Base-by-base conservation (phyloP, 1,284 basidiomycete genomes). In the Rhizopogon parksii region DNA sequence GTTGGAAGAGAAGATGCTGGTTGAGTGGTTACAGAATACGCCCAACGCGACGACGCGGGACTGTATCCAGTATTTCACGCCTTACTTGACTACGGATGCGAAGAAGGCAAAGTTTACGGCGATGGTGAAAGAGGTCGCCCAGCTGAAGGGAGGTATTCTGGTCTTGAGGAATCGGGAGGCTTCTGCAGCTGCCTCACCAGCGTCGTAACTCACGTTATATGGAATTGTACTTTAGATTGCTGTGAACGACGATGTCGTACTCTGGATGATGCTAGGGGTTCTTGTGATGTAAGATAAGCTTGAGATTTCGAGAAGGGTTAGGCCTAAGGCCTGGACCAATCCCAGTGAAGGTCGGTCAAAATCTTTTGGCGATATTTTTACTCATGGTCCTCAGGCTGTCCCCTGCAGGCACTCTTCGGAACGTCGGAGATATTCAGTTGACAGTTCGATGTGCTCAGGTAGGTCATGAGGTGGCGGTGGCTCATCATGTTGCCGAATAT, bases 11-110 rank as follows among this genome's bases (percentile, higher is more conserved):
- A 68, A 62, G 38, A 77, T 87, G 74, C 69, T 91, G 49, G 72
- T 91, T 55, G 80, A 85, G 40, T 89, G 85, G 83, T 63, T 91
- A 58, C 78, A 74, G 61, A 79, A 74, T 49, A 79, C 77, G 32
- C 73, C 79, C 12, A 79, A 77, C 53, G 78, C 82, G 47, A 81
- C 78, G 54, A 89, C 87, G 36, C 72, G 80, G 53, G 85, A 84
- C 59, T 89, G 85, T 60, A 88, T 91, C 56, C 78, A 80, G 51
- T 77, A 89, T 62, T 91, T 91, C 64, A 80, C 80, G 55, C 80
- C 80, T 12, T 87, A 85, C 60, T 66, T 90, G 47, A 83, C 77
- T 49, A 79, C 80, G 57, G 75, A 77, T 40, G 75, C 72, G 58
- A 85, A 83, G 74, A 90, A 88, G 75, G 61, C 64, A 51, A 78